These are phyloP conservation scores for Cryptococcus sp. DNA, from an alignment of 1,284 basidiomycete genomes.

Conservation along the genomic window DNA sequence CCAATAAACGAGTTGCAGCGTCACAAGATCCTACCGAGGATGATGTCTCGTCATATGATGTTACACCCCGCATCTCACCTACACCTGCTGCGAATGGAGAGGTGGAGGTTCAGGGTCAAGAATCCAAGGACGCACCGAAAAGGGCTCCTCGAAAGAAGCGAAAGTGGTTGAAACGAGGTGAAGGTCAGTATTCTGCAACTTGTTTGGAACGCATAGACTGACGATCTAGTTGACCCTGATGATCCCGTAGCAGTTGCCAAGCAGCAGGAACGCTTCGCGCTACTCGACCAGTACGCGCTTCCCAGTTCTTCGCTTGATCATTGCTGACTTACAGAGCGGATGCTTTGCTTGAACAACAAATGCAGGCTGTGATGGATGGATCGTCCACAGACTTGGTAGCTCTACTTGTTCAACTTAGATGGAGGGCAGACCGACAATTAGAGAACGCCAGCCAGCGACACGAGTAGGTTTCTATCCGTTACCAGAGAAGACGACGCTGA, in stretches of 20 bases:
- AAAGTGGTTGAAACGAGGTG: conserved; percentile 40
- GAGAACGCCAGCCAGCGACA: too few species aligned
- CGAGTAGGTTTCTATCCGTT: too few species aligned
- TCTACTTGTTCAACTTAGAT: conserved; percentile 30
- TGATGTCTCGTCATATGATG: background rate
- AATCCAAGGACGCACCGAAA: conserved; percentile 8
- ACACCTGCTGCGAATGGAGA: background rate
- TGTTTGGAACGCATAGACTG: background rate
- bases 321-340: conserved; percentile 21
- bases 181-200: conserved; percentile 19
- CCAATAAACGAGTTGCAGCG: too few species aligned
- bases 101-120: background rate
- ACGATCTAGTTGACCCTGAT: conserved; percentile 38
- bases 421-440: background rate
- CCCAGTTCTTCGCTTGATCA: background rate
- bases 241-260: conserved; percentile 38
- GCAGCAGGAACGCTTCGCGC: conserved; percentile 26
- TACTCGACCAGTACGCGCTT: conserved; percentile 29
- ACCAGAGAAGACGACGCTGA: too few species aligned
- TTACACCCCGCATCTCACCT: background rate
- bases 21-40: background rate
- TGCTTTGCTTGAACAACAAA: conserved; percentile 29
- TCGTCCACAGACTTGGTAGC: conserved; percentile 24
- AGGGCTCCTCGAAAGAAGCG: conserved; percentile 31
- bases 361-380: conserved; percentile 18